Percentiles rank a stretch among this genome's conserved stretches.
Conservation (phyloP, 23 red algal genomes). For the Chondrus crispus region DNA sequence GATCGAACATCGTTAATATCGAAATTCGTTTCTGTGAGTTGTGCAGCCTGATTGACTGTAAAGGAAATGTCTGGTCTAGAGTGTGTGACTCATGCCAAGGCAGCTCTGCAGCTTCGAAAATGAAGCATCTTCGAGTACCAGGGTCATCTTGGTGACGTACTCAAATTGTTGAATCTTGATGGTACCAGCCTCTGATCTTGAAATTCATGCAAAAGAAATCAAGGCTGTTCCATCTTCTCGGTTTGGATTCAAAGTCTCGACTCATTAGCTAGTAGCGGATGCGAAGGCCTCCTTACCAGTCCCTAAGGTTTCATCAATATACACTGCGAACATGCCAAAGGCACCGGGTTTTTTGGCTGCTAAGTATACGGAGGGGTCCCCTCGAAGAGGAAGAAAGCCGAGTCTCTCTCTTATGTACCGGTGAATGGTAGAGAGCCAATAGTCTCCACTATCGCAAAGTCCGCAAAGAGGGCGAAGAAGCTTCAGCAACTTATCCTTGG, state of each 20-base stretch:
- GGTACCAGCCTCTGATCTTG: not conserved
- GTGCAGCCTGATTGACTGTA: not conserved
- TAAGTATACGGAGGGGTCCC: not conserved
- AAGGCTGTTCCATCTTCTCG: not conserved
- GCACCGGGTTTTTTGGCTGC: not conserved
- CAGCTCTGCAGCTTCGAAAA: not conserved
- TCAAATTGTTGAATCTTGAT: not conserved
- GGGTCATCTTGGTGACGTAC: not conserved
- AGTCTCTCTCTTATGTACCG: not conserved
- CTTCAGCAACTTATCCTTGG: not conserved
- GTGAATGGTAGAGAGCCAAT: conserved; percentile 1
- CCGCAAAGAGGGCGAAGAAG: not conserved
- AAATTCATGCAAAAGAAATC: not conserved
- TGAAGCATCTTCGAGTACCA: not conserved
- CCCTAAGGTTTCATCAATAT: not conserved
- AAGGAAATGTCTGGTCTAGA: conserved; percentile 8
- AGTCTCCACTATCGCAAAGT: conserved; percentile 26
- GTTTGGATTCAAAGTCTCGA: not conserved
- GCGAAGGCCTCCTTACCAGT: not conserved
- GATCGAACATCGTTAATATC: not conserved
- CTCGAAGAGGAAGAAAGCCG: not conserved
- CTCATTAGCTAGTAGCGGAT: not conserved
- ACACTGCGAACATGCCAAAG: not conserved
- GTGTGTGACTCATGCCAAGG: conserved; percentile 31
- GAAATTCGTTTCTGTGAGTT: not conserved